Evolutionary conservation across 108 stramenopile genomes (phyloP), one percentile per base, ranked within the genome.

Genomic region (Cyclotella kingstonii): DNA sequence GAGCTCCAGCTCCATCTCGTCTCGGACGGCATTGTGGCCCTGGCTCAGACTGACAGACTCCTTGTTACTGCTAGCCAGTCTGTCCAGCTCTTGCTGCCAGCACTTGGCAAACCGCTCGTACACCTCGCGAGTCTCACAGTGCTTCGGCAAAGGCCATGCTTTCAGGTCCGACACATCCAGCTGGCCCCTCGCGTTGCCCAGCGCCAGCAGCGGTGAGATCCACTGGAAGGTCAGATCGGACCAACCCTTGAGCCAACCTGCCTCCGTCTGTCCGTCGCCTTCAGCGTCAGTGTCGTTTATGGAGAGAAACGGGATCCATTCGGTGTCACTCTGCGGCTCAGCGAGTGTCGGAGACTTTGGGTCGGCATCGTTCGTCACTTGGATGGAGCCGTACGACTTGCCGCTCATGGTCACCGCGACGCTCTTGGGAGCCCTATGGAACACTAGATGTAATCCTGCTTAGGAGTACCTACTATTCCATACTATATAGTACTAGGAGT

Each of bases 81-180:
- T 54, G 17, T 55, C 29, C 46, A 68, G 22, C 57, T 93, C 86
- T 8, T 79, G 77, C 53, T 72, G 25, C 90, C 91, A 91, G 29
- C 36, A 57, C 27, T 39, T 50, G 25, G 59, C 50, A 63, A 96
- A 87, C 4, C 26, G 42, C 0, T 41, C 41, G 17, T 77, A 52
- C 2, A 90, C 55, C 15, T 60, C 42, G 14, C 58, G 47, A 2
- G 93, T 85, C 15, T 61, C 40, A 19, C 87, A 89, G 62, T 76
- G 60, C 3, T 57, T 30, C 1, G 83, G 87, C 12, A 96, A 65
- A 10, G 87, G 85, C 18, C 87, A 44, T 11, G 55, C 21, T 3
- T 81, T 41, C 47, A 96, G 59, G 68, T 95, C 93, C 14, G 74
- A 67, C 3, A 75, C 70, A 28, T 94, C 76, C 23, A 95, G 76